Base-by-base conservation (phyloP, 2,329 filamentous ascomycete genomes). In the Hypoxylon rubiginosum region DNA sequence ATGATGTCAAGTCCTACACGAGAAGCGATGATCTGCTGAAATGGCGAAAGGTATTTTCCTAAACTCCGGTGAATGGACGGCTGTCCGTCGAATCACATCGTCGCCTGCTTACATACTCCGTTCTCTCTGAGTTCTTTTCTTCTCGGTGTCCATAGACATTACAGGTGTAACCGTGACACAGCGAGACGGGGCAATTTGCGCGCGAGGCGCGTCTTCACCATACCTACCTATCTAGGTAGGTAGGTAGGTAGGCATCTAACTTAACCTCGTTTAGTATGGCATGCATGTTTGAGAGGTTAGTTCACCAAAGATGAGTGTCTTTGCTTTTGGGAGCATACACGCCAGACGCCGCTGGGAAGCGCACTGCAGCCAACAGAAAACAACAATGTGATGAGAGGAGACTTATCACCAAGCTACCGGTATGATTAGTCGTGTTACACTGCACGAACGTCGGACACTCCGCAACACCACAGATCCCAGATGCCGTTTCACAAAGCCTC, bases 391-490 rank as follows among this genome's bases (percentile, higher is more conserved):
- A 24, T 28, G 32, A 48, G 49, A 43, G 56, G 36, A 41, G 39
- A 51, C 50, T n/a, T 17, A 39, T 52, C 49, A 46, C 56, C 36
- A 61, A 50, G 13, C 26, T 28, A 49, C 15, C 34, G 30, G 51
- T 61, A 63, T 65, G 56, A 56, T 30, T 61, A 56, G 24, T 17
- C 48, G 57, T 64, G 62, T 53, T 57, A 63, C 50, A 57, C 63
- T 43, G 58, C 64, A 68, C 67, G n/a, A 26, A 51, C 45, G 39
- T 68, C 65, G 62, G 64, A 54, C 56, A 58, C 62, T 61, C 67
- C 67, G 67, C 65, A 70, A 45, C 58, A 58, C 58, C 26, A 43
- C 48, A 58, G 51, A 19, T 36, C 30, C 41, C 43, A 34, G 46
- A 28, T 49, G 28, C 26, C n/a, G 64, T 65, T 59, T 67, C 55